phyloP scores from a whole-genome alignment of 2,329 filamentous ascomycete species.

The Hawksworthiomyces lignivorus region DNA sequence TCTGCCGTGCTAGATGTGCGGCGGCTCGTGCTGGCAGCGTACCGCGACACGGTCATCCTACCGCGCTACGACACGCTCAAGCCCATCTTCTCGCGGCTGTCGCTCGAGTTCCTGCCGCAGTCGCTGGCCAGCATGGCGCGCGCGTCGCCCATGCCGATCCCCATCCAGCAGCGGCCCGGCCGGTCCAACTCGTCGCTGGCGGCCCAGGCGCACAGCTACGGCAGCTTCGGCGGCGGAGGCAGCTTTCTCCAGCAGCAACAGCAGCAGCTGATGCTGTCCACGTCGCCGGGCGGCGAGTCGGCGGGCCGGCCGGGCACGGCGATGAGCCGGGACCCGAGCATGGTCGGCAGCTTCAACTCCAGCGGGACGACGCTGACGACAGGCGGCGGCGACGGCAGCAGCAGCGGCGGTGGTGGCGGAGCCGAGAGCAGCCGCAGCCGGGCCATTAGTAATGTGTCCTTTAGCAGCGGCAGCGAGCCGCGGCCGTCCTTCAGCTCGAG shows the following conservation, averaged over 20 bases:
- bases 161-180: conserved; percentile 30
- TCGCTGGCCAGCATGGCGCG: conserved; percentile 37
- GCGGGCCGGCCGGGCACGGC: conserved; percentile 59
- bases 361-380: conserved; percentile 75
- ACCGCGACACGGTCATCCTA: conserved; percentile 81
- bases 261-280: conserved; percentile 33
- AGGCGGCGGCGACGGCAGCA: conserved; percentile 38
- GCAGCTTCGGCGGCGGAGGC: conserved; percentile 23
- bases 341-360: conserved; percentile 74
- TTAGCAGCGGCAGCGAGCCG: conserved; percentile 40
- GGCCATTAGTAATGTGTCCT: conserved; percentile 78
- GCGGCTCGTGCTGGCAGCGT: conserved; percentile 79
- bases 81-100: conserved; percentile 81
- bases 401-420: conserved; percentile 35
- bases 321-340: conserved; percentile 63
- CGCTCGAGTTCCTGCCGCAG: conserved; percentile 65
- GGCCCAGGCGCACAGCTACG: conserved; percentile 7
- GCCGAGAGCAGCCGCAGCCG: conserved; percentile 58
- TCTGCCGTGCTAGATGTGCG: conserved; percentile 67
- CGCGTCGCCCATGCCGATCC: conserved; percentile 29
- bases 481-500: conserved; percentile 35
- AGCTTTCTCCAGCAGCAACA: not conserved
- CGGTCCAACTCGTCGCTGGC: conserved; percentile 15
- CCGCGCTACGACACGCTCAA: conserved; percentile 84
- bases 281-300: conserved; percentile 43